Evolutionary conservation across 2,329 filamentous ascomycete genomes (phyloP), one percentile per base, ranked within the genome.

Genomic region (Cladosporium sp.): DNA sequence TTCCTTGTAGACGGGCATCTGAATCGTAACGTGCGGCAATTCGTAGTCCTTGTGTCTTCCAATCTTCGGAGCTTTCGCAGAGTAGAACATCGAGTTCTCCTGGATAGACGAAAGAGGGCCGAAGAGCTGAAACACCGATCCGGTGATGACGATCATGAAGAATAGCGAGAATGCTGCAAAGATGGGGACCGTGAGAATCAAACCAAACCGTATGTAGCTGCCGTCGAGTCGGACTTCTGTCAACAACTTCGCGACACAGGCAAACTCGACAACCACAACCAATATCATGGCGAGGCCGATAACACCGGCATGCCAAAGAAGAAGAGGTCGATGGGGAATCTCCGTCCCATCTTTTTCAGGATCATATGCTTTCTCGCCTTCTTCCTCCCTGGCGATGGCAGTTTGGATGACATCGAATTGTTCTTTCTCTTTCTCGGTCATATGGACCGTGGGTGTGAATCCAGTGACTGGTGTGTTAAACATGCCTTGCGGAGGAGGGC

Each of bases 1-100:
- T 67, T 95, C 89, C 68, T 92, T 93, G 73, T 93, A 95, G 0
- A 95, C 87, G 4, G 89, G 89, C 66, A 88, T 91, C 64, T 95
- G 89, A 37, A 95, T 86, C 3, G 73, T 76, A 56, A 89, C 77
- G 63, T 89, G 87, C 2, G 86, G 86, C 13, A 91, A 76, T 20
- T 74, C 64, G 22, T 54, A 44, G 34, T 48, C 48, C 12, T 22
- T 44, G 48, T 51, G 40, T 17, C 48, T 43, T 20, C 48, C 48
- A 27, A 24, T 8, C 41, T 51, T 51, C 45, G 45, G 6, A 70
- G 62, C 1, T 69, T 72, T 74, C 1, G 86, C 88, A 0, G 88
- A 92, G 71, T 86, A 93, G 73, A 85, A 92, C 67, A 86, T 88
- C 62, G 86, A 89, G 76, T 93, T 93, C 61, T 50, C 51, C 37